A percentile compares a stretch with the other conserved stretches of the same genome.
Conservation (phyloP, 306 rosid species). For the Neltuma alba region DNA sequence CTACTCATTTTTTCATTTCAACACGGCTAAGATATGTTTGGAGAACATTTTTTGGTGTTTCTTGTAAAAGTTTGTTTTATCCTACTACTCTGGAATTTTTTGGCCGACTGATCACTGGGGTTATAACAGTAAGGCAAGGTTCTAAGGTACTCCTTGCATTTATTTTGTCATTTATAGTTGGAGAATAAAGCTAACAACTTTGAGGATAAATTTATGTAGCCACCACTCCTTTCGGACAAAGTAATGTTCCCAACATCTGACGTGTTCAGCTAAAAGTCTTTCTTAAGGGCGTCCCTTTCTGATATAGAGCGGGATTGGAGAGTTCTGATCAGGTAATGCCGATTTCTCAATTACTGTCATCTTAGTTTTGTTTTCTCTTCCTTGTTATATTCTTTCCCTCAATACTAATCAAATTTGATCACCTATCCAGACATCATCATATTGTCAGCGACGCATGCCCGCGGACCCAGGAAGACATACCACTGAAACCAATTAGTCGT, state of each 20-base stretch:
- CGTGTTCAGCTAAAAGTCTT: neutral
- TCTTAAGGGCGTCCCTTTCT: neutral
- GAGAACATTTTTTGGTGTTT: neutral
- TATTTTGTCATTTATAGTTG: neutral
- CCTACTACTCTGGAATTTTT: neutral
- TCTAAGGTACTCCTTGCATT: neutral
- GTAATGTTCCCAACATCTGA: neutral
- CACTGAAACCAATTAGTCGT: constrained; percentile 16
- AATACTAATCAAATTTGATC: constrained; percentile 1
- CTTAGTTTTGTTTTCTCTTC: constrained; percentile 14
- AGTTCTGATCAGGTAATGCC: neutral
- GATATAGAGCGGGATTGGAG: neutral
- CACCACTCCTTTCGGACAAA: neutral
- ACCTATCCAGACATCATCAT: neutral
- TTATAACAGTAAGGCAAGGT: neutral
- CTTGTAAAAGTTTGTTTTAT: neutral
- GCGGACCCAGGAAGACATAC: neutral
- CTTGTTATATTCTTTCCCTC: neutral
- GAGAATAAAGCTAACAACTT: constrained; percentile 6
- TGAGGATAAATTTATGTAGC: neutral
- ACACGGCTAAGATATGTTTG: neutral
- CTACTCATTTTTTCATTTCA: neutral
- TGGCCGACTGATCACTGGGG: neutral
- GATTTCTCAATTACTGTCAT: neutral
- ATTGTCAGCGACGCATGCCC: constrained; percentile 16